Evolutionary conservation across 73 alveolate genomes (phyloP).

Genomic region (Paramecium primaurelia): DNA sequence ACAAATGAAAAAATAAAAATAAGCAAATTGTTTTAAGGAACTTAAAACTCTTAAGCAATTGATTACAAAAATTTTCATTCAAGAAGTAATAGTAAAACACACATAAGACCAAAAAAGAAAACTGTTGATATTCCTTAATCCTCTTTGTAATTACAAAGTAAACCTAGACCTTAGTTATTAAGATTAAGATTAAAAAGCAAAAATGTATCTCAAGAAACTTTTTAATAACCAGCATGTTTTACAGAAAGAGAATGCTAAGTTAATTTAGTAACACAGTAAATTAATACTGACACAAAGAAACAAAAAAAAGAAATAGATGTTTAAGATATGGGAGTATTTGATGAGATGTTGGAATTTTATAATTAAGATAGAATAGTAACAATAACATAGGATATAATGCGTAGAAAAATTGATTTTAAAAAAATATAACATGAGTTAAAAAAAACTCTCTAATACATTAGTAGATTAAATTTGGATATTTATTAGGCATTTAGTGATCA

Average conservation of each 20-base stretch:
- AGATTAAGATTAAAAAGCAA: background rate
- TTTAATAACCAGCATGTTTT: background rate
- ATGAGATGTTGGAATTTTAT: constrained; percentile 20
- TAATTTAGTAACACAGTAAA: background rate
- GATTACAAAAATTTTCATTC: background rate
- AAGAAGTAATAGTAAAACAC: background rate
- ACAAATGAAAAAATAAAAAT: background rate
- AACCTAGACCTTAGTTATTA: background rate
- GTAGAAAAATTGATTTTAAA: background rate
- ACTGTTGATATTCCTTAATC: background rate
- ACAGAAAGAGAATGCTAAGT: background rate
- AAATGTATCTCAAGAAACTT: background rate
- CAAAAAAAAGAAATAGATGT: background rate
- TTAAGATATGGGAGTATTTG: background rate
- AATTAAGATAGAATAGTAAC: background rate
- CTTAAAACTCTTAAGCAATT: background rate
- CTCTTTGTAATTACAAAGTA: background rate
- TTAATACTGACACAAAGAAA: background rate
- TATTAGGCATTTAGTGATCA: background rate
- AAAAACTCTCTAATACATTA: background rate
- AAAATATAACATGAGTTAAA: background rate
- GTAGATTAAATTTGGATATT: constrained; percentile 19
- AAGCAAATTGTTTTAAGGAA: background rate
- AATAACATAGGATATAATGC: background rate
- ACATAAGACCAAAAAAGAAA: background rate